These are phyloP conservation scores for Cadophora luteo-olivacea DNA, from an alignment of 2,329 filamentous ascomycete genomes.

Conservation along the genomic window DNA sequence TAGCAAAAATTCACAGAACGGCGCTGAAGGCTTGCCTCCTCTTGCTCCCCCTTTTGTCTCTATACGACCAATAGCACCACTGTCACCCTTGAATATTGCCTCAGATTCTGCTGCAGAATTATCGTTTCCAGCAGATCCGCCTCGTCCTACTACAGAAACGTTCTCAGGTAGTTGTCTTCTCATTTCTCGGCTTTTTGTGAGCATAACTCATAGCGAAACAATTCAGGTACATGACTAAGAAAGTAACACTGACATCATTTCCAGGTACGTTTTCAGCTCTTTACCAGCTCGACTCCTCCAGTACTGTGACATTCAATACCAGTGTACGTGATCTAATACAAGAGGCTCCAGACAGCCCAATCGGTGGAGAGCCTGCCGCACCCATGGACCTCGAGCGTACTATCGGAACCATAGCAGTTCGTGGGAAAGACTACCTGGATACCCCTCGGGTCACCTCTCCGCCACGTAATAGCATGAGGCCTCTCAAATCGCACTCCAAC, in stretches of 20 bases:
- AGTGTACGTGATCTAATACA: constrained; percentile 32
- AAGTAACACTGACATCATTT: not conserved
- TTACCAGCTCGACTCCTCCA: constrained; percentile 23
- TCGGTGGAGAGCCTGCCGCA: constrained; percentile 31
- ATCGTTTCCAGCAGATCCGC: not conserved
- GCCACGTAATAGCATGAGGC: not conserved
- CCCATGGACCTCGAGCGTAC: constrained; percentile 17
- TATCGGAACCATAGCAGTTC: constrained; percentile 9
- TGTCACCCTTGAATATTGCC: constrained; percentile 12
- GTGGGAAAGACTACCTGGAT: constrained; percentile 11
- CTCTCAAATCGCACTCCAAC: constrained; percentile 10
- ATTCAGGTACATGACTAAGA: not conserved
- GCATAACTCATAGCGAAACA: not conserved
- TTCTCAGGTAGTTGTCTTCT: not conserved
- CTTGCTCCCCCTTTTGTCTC: constrained; percentile 5
- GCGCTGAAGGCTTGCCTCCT: constrained; percentile 8
- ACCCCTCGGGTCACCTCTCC: not conserved
- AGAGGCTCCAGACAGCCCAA: constrained; percentile 33
- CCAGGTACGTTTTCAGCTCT: not conserved
- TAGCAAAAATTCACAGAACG: not conserved
- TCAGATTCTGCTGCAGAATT: constrained; percentile 6
- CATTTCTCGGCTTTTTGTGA: not conserved
- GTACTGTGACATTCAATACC: constrained; percentile 31
- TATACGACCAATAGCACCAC: not conserved
- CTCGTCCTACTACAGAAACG: not conserved